Base-by-base conservation (phyloP, 129 eudicot species). In the Flaveria sonorensis region DNA sequence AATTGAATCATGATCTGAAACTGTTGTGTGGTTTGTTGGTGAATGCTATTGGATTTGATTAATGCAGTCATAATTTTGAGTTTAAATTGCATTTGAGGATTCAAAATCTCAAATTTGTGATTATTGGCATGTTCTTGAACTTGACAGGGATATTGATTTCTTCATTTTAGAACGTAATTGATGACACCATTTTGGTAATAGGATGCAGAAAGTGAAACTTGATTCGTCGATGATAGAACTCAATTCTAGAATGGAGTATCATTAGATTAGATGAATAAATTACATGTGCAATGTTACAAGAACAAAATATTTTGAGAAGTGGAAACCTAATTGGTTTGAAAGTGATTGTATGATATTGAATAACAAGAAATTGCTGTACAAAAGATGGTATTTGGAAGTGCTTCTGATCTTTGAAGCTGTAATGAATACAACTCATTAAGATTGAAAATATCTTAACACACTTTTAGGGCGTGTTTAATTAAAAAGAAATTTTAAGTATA, bases 1-100 rank as follows among this genome's bases (percentile, higher is more conserved):
- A 3, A 72, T 47, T 51, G 20, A 42, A 11, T 23, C 26, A 28
- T 79, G 73, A 50, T 79, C 66, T 62, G 62, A 71, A 62, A 61
- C 72, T 70, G 12, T 50, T 40, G 14, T 53, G 55, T 6, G 24
- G 19, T 50, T 48, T 63, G 40, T 62, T 62, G n/a, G 28, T 55
- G 12, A 45, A 45, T 78, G 40, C 6, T 47, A 46, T 69, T 56
- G 63, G 71, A 24, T 24, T 59, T 24, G 61, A 72, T 46, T 10
- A 55, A 40, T 60, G 45, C 43, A 16, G 18, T 60, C 55, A 39
- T 14, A 9, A 10, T 12, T 40, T 57, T 56, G 55, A 40, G 40
- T 30, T 39, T 68, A 6, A 51, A 51, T 3, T 28, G 20, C 11
- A 4, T 45, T 68, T 16, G 57, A 46, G 1, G 30, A 48, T 52